Evolutionary conservation across 148 eudicot genomes (phyloP), one percentile per base, ranked within the genome.

Genomic region (Rhododendron vialii): DNA sequence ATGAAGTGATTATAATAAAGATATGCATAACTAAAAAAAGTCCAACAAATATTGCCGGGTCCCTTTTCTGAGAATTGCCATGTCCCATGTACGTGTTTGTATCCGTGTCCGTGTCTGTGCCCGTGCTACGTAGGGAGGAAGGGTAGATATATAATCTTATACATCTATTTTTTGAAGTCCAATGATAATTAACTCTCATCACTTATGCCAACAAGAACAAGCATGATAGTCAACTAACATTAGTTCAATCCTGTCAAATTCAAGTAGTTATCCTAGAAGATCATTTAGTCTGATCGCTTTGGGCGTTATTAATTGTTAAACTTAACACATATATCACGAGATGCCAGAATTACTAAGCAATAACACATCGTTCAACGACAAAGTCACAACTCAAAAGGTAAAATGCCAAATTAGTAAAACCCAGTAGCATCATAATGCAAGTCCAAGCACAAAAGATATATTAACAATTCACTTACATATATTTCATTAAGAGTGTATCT

Each of bases 401-500:
- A 41, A 50, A 5, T 18, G 4, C 26, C 30, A 35, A 33, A 8
- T 2, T 35, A 41, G 75, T 38, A 59, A 61, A 20, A 28, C 9
- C 22, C 24, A 33, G 5, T 45, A 86, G 33, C 26, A 85, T 69
- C 47, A 53, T 43, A 33, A 71, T 71, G 7, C 26, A 65, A 82
- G 43, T 20, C 38, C 3, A 80, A 43, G 59, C 28, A 20, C 30
- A 65, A 33, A 63, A 35, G 50, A 8, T 61, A 63, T 15, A 18
- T 41, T 50, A 8, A 78, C 38, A 85, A 26, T 81, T 43, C 83
- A 90, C 98, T 93, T 86, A 98, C 99, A 89, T 98, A 98, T 48
- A 98, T 95, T 89, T 91, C 96, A 91, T 95, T 98, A 67, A 98
- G 93, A 17, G 91, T 92, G 84, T 98, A 98, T 94, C 99, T 91